Conservation (phyloP, 2,329 filamentous ascomycete genomes). For the Fusarium foetens region DNA sequence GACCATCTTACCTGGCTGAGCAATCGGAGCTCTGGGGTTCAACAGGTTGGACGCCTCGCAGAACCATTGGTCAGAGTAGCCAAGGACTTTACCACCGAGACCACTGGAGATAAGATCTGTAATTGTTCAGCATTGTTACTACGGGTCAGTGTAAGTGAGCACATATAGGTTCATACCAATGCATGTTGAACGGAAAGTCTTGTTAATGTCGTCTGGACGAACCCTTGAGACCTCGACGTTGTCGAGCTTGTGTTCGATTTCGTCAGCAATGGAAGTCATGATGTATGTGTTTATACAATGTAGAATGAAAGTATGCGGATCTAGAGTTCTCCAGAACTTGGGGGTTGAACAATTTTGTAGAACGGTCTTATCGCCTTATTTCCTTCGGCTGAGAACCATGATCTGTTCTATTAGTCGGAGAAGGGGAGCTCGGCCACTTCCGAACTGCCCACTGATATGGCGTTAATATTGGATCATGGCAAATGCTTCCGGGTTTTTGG, state of each 20-base stretch:
- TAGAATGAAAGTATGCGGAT: not conserved
- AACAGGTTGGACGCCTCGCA: constrained; percentile 72
- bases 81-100: constrained; percentile 71
- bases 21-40: constrained; percentile 71
- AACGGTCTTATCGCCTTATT: constrained; percentile 36
- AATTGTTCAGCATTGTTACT: not conserved
- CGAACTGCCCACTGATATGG: constrained; percentile 37
- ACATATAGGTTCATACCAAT: constrained; percentile 61
- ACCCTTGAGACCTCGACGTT: constrained; percentile 61
- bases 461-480: constrained; percentile 12
- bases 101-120: constrained; percentile 70
- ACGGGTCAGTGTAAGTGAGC: not conserved
- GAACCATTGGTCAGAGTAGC: constrained; percentile 75
- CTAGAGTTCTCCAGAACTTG: not conserved
- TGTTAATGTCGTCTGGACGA: constrained; percentile 66
- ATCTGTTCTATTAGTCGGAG: constrained; percentile 27
- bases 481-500: constrained; percentile 8
- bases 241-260: constrained; percentile 66
- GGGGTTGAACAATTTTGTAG: not conserved
- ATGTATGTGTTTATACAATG: constrained; percentile 9
- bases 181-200: constrained; percentile 68
- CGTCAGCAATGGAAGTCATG: constrained; percentile 54
- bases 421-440: constrained; percentile 47
- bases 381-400: constrained; percentile 13
- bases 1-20: constrained; percentile 74